A percentile compares a stretch with the other conserved stretches of the same genome.
Evolutionary conservation across 306 rosid species (phyloP).

Genomic region (Spatholobus suberectus): DNA sequence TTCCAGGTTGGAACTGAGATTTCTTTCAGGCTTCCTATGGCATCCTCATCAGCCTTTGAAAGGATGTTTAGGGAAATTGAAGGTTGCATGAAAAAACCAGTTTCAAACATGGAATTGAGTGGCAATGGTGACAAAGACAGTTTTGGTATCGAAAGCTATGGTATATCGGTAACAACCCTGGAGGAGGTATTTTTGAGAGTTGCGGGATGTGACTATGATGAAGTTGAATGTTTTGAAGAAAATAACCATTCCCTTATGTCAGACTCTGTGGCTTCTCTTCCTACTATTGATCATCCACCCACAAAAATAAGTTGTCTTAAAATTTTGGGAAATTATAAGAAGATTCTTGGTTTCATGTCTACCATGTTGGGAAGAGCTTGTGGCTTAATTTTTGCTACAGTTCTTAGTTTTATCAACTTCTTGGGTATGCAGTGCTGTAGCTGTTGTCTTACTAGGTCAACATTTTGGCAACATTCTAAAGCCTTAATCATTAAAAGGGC

Average conservation of each 20-base stretch:
- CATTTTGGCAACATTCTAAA: constrained; percentile 87
- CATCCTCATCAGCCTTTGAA: constrained; percentile 86
- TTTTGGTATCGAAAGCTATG: constrained; percentile 92
- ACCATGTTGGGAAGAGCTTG: constrained; percentile 67
- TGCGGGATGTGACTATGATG: constrained; percentile 82
- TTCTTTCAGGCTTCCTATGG: constrained; percentile 95
- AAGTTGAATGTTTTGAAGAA: constrained; percentile 62
- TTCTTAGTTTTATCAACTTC: constrained; percentile 66
- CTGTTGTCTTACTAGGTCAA: constrained; percentile 80
- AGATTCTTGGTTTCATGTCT: constrained; percentile 62
- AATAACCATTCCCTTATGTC: constrained; percentile 43
- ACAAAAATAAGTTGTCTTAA: constrained; percentile 49
- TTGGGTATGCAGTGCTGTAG: constrained; percentile 64
- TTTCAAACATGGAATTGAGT: constrained; percentile 46
- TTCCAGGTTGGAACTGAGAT: constrained; percentile 97
- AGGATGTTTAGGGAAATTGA: constrained; percentile 96
- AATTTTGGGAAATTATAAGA: constrained; percentile 59
- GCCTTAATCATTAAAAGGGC: constrained; percentile 87
- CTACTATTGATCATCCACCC: constrained; percentile 54
- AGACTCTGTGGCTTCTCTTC: constrained; percentile 53
- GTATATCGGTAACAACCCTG: constrained; percentile 95
- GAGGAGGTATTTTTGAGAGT: constrained; percentile 98
- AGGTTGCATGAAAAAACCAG: constrained; percentile 72
- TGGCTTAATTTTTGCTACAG: constrained; percentile 58
- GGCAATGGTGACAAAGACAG: constrained; percentile 50